Evolutionary conservation across 2,329 filamentous ascomycete genomes (phyloP), one percentile per base, ranked within the genome.

Genomic region (Colletotrichum sp.): DNA sequence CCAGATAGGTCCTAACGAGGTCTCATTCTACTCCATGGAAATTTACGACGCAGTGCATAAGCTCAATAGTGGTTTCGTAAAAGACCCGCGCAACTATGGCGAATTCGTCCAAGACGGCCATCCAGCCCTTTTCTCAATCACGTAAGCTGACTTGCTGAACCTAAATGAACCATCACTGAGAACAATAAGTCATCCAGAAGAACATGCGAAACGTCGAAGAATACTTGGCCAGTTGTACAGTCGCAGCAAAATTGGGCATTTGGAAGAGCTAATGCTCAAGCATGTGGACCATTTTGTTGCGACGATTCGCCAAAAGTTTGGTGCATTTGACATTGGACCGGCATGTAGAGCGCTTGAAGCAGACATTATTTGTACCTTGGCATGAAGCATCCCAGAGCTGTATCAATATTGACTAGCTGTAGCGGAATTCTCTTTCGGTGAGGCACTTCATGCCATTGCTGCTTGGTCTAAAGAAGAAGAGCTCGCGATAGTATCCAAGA

Each of bases 211-310:
- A 52, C 71, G 81, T 12, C 77, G 81, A 61, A 80, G 81, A 16
- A 75, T 83, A 4, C 81, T 83, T 77, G 81, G 80, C 1, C 81
- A 81, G 28, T 34, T 83, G 0, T 83, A 80, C 61, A 82, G 78
- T 24, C 71, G 79, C 24, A 81, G 76, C 10, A 83, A 82, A 34
- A 78, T 83, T 9, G 61, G 74, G 1, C 78, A 80, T 14, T 60
- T 82, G 1, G 80, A 82, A 70, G 72, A 70, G 0, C 71, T 82
- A 1, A 82, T 82, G 70, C 14, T 77, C 2, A 69, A 78, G 32
- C 79, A 82, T 16, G 68, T 81, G 6, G 24, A 77, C 2, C 34
- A 52, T 4, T 81, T 82, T n/a, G 48, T 79, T 3, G 14, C 59
- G 2, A 39, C 36, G 18, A n/a, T 69, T 1, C 28, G 30, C 7